Base-by-base conservation (phyloP, 2,329 filamentous ascomycete genomes). In the Exophiala mesophila region DNA sequence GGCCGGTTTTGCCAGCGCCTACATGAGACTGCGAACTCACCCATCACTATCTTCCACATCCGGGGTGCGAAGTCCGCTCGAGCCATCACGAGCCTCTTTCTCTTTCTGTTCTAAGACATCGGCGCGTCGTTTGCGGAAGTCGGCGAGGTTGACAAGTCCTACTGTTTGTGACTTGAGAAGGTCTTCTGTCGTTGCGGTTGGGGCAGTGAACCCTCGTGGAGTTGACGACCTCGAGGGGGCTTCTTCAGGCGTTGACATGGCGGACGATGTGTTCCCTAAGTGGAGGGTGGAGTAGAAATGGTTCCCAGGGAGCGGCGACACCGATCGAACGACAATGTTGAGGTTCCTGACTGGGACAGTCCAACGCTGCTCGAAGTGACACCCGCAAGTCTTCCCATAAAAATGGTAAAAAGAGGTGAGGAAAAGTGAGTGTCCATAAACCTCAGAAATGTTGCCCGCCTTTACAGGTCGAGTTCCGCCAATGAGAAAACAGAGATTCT, bases 111-210 rank as follows among this genome's bases (percentile, higher is more conserved):
- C 90, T 35, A 95, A 72, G n/a, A 89, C 87, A 65, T 96, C 88
- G 55, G 88, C 89, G 64, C 90, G 87, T 46, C 92, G 82, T 69
- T 98, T 97, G 65, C 90, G 88, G 64, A 94, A 97, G 62, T 97
- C 92, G 53, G 86, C 88, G 31, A 96, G 81, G 44, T 86, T 80
- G 39, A 97, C 90, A 2, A 98, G 81, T 29, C 92, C 92, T 53
- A 96, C 88, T 0, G 88, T 94, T 59, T 88, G 82, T 40, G 80
- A 86, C 47, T 90, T 90, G 35, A 95, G 74, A 10, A 88, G 74
- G 59, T 95, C 83, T 63, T 90, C 80, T 1, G 86, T 85, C 1
- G 85, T 85, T 54, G 83, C 74, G 50, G 81, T 82, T 59, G 89
- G 85, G 30, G 82, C 73, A 1, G 82, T 82, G 65, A 94, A 95